phyloP scores from a whole-genome alignment of 345 rosid genomes.

The Gossypium ekmanianum region DNA sequence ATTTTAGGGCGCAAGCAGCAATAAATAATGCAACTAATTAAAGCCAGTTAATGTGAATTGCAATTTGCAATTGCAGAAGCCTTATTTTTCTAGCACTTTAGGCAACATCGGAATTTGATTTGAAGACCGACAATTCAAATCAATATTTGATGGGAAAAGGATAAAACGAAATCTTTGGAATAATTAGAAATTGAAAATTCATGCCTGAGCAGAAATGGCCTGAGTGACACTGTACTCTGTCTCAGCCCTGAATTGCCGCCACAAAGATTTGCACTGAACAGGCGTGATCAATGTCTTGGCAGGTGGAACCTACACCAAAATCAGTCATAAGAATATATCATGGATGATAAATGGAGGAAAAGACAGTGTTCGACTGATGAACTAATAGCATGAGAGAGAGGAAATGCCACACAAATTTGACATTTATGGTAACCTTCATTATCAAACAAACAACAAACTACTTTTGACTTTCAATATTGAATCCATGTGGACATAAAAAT shows the following conservation, averaged over 20 bases:
- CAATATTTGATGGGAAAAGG: not conserved
- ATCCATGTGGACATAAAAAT: not conserved
- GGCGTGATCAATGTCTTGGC: conserved; percentile 90
- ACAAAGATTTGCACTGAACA: conserved; percentile 90
- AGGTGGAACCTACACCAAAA: conserved; percentile 54
- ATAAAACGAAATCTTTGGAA: not conserved
- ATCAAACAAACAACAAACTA: not conserved
- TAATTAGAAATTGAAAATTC: conserved; percentile 8
- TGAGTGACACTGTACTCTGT: conserved; percentile 92
- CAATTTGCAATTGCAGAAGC: not conserved
- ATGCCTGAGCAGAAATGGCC: conserved; percentile 98
- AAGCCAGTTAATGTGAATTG: not conserved
- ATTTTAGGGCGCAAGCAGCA: not conserved
- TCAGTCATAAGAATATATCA: conserved; percentile 1
- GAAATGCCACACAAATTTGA: not conserved
- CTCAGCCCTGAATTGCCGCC: conserved; percentile 97
- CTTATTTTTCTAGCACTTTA: not conserved
- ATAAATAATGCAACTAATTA: not conserved
- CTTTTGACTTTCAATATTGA: not conserved
- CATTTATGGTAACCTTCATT: not conserved
- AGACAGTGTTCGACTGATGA: not conserved
- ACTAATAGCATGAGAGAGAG: not conserved
- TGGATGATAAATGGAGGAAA: not conserved
- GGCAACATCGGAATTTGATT: not conserved
- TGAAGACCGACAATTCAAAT: not conserved